Evolutionary conservation across 257 asterid genomes (phyloP).

Genomic region (Phtheirospermum japonicum): DNA sequence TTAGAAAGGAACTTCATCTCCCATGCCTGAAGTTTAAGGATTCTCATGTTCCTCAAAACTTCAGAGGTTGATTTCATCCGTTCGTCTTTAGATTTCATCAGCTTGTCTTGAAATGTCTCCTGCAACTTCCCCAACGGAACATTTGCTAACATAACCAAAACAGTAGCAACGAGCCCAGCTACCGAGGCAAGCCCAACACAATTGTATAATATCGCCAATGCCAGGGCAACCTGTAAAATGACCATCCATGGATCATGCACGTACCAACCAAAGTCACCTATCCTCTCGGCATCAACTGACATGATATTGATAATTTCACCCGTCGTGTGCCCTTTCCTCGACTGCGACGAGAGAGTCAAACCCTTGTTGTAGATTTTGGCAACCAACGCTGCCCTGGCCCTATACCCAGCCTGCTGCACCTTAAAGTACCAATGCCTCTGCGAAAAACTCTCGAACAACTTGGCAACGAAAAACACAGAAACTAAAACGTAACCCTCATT

Average conservation of each 20-base stretch:
- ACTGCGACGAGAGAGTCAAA: constrained; percentile 60
- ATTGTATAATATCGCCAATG: constrained; percentile 56
- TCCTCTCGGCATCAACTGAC: constrained; percentile 87
- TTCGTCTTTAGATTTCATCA: constrained; percentile 76
- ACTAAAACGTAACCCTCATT: constrained; percentile 61
- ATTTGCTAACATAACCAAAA: constrained; percentile 69
- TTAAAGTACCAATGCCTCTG: constrained; percentile 73
- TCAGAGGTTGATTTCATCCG: constrained; percentile 94
- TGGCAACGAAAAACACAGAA: constrained; percentile 54
- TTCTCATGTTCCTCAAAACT: constrained; percentile 87
- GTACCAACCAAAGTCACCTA: constrained; percentile 81
- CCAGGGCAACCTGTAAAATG: constrained; percentile 55
- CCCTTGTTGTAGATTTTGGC: constrained; percentile 72
- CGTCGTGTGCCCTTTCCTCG: constrained; percentile 68
- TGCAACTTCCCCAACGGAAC: constrained; percentile 63
- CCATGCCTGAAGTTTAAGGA: constrained; percentile 97
- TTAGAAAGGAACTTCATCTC: constrained; percentile 75
- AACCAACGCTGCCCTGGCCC: constrained; percentile 83
- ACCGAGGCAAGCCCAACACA: constrained; percentile 78
- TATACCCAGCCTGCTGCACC: constrained; percentile 71
- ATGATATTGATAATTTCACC: constrained; percentile 85
- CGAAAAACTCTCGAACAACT: constrained; percentile 66
- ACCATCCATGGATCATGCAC: constrained; percentile 90
- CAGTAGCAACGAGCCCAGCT: constrained; percentile 55
- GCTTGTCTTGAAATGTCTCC: constrained; percentile 62